These are phyloP conservation scores for Pichia eremophila DNA, from an alignment of 805 yeast species.

Conservation along the genomic window DNA sequence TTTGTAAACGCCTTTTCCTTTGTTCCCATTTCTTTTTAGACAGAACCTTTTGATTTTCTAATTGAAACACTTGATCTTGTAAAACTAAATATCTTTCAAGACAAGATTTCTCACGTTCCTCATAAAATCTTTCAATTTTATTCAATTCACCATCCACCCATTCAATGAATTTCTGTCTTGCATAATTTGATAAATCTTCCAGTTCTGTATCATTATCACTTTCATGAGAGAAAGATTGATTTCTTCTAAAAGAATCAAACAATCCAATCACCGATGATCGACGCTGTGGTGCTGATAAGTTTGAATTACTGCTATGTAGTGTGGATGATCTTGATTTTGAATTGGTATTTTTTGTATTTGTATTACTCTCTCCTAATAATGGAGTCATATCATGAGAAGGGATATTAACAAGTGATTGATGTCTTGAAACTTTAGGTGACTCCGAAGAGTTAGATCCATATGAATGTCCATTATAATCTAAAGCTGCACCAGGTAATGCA, in stretches of 20 bases:
- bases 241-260: constrained; percentile 5
- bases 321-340: too few species aligned
- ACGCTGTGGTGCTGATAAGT: background rate
- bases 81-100: constrained; percentile 49
- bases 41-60: constrained; percentile 41
- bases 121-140: constrained; percentile 56
- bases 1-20: constrained; percentile 4
- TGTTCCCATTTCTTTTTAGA: constrained; percentile 15
- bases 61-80: constrained; percentile 59
- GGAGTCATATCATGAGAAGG: constrained; percentile 3
- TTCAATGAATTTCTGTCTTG: constrained; percentile 38
- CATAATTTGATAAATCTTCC: constrained; percentile 28
- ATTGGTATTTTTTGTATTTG: background rate
- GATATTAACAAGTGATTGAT: background rate
- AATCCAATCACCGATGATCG: constrained; percentile 19
- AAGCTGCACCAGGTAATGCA: constrained; percentile 5
- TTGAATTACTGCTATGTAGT: background rate
- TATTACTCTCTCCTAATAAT: background rate
- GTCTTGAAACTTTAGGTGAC: background rate
- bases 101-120: constrained; percentile 49
- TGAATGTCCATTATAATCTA: background rate
- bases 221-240: constrained; percentile 2
- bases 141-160: constrained; percentile 60
- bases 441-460: background rate
- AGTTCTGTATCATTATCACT: constrained; percentile 15